phyloP scores from a whole-genome alignment of 495 filamentous ascomycete species.

The Neurospora tetraspora region DNA sequence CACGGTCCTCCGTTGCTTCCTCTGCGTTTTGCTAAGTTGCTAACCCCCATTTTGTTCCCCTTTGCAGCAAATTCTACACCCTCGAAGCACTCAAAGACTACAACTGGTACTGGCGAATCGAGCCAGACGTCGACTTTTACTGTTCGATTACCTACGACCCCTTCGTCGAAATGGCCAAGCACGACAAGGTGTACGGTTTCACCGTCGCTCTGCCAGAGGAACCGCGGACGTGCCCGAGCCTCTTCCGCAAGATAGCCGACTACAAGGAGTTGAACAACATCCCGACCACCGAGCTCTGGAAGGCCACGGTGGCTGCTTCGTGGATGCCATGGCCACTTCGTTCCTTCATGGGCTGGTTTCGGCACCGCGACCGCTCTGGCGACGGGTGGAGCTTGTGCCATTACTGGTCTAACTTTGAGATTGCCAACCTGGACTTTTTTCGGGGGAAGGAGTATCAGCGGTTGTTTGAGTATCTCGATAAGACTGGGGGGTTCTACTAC shows the following conservation, averaged over 20 bases:
- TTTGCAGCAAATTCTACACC: constrained; percentile 48
- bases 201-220: constrained; percentile 43
- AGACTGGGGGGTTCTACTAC: constrained; percentile 42
- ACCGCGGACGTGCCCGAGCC: constrained; percentile 36
- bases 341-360: constrained; percentile 24
- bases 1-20: not conserved
- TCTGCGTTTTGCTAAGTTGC: not conserved
- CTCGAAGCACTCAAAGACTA: constrained; percentile 32
- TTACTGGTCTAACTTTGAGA: constrained; percentile 52
- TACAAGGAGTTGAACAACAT: constrained; percentile 29
- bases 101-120: constrained; percentile 47
- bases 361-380: constrained; percentile 24
- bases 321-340: constrained; percentile 35
- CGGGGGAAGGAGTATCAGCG: constrained; percentile 36
- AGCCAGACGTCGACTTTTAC: constrained; percentile 42
- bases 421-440: constrained; percentile 45
- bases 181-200: constrained; percentile 43
- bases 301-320: constrained; percentile 27
- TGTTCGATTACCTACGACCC: constrained; percentile 48
- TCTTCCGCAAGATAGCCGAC: constrained; percentile 38
- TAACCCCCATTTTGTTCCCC: not conserved
- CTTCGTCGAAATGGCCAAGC: constrained; percentile 43
- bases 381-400: constrained; percentile 44
- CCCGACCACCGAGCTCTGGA: constrained; percentile 28
- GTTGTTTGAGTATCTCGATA: constrained; percentile 37